A percentile compares a stretch with the other conserved stretches of the same genome.
Evolutionary conservation across 2,329 filamentous ascomycete species (phyloP).

Genomic region (Fusarium longipes): DNA sequence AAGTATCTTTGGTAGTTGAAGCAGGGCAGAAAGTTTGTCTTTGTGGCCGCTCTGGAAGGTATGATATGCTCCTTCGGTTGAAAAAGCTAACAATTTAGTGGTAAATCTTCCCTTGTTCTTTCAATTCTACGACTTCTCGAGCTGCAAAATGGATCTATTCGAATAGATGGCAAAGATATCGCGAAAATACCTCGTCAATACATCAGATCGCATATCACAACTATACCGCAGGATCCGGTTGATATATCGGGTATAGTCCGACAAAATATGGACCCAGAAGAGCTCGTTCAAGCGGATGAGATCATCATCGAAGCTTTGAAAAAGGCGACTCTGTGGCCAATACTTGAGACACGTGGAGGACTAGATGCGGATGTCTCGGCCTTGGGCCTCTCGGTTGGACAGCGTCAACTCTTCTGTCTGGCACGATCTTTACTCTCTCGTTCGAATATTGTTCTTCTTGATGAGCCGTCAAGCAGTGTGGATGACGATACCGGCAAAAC

Average conservation of each 20-base stretch:
- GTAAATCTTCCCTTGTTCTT: constrained; percentile 62
- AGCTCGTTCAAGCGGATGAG: constrained; percentile 49
- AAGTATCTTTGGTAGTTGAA: constrained; percentile 37
- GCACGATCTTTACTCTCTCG: constrained; percentile 56
- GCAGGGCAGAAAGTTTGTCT: constrained; percentile 61
- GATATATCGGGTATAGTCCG: constrained; percentile 59
- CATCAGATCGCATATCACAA: constrained; percentile 57
- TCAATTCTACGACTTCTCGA: constrained; percentile 62
- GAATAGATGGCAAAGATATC: constrained; percentile 58
- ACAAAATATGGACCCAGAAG: constrained; percentile 59
- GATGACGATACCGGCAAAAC: constrained; percentile 46
- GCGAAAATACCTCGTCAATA: constrained; percentile 54
- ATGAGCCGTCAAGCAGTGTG: constrained; percentile 50
- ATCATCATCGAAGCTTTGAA: constrained; percentile 56
- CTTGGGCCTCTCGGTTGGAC: constrained; percentile 55
- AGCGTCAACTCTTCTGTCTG: constrained; percentile 61
- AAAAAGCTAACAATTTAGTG: constrained; percentile 48
- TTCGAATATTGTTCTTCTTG: constrained; percentile 48
- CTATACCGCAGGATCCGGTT: constrained; percentile 62
- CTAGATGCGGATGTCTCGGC: constrained; percentile 51
- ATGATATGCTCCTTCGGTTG: fast-evolving
- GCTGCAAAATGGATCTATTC: constrained; percentile 52
- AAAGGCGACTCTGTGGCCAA: constrained; percentile 56
- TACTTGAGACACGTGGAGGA: constrained; percentile 52
- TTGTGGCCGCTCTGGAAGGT: constrained; percentile 61